Evolutionary conservation across 768 basidiomycete genomes (phyloP).

Genomic region (Pleurotus salmoneostramineus): DNA sequence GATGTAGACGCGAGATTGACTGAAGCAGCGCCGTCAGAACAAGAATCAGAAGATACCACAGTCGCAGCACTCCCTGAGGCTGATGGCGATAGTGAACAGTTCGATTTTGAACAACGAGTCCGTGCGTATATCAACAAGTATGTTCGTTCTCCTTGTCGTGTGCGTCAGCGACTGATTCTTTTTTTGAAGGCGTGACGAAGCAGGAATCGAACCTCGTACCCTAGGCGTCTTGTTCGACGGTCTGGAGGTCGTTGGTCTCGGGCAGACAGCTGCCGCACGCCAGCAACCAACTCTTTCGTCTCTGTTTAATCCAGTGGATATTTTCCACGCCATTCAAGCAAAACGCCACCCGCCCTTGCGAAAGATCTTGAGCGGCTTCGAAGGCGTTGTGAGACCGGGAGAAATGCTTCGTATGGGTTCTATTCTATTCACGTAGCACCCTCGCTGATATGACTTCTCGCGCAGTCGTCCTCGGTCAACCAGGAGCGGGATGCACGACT

Average conservation of each 20-base stretch:
- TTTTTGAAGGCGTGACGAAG: slow-evolving; percentile 37
- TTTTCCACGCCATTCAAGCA: slow-evolving; percentile 38
- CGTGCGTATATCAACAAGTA: neutral
- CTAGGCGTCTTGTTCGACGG: slow-evolving; percentile 60
- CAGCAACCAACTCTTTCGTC: slow-evolving; percentile 61
- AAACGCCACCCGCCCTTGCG: slow-evolving; percentile 58
- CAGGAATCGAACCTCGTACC: slow-evolving; percentile 44
- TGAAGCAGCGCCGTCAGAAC: neutral
- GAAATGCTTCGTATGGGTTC: slow-evolving; percentile 70
- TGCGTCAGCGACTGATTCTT: neutral
- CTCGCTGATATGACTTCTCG: too few species aligned
- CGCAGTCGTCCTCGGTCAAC: slow-evolving; percentile 79
- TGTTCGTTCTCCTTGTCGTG: neutral
- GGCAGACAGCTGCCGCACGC: slow-evolving; percentile 39
- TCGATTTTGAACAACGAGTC: slow-evolving; percentile 5
- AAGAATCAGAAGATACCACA: neutral
- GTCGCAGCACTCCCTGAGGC: neutral
- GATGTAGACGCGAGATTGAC: neutral
- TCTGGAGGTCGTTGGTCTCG: slow-evolving; percentile 56
- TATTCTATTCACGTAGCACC: neutral
- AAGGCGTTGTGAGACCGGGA: slow-evolving; percentile 61
- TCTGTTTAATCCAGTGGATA: slow-evolving; percentile 44
- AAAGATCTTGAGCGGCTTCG: slow-evolving; percentile 60
- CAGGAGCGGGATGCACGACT: slow-evolving; percentile 82
- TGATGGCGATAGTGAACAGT: neutral